phyloP scores from a whole-genome alignment of 148 eudicot species.

The Silene latifolia region DNA sequence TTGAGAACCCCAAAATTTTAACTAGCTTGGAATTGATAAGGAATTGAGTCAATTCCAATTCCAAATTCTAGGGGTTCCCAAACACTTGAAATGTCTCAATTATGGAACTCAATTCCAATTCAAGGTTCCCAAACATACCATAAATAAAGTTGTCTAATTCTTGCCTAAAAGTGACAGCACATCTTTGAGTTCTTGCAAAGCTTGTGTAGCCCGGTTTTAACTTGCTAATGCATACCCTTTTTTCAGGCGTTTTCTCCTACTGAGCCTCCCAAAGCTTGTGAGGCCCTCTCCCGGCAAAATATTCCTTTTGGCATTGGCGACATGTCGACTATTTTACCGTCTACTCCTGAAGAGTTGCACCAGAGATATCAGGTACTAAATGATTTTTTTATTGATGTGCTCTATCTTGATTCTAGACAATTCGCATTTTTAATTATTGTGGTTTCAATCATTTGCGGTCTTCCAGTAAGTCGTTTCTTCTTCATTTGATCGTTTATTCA shows the following conservation, averaged over 20 bases:
- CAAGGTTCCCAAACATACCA: no score
- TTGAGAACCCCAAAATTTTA: no score
- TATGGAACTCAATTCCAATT: no score
- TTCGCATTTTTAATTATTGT: neutral
- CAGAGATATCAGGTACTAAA: constrained; percentile 77
- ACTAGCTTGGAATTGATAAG: no score
- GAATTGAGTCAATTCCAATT: no score
- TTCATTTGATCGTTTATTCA: no score
- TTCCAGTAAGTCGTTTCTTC: no score
- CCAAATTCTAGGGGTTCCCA: no score
- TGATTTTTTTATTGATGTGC: neutral
- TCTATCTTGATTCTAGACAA: no score
- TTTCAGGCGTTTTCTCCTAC: constrained; percentile 80
- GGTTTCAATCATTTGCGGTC: neutral
- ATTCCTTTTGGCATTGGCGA: constrained; percentile 61
- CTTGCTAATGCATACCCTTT: constrained; percentile 17
- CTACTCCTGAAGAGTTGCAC: constrained; percentile 59
- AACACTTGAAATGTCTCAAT: no score
- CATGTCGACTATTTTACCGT: constrained; percentile 46
- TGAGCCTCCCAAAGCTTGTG: constrained; percentile 81
- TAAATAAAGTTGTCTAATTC: neutral
- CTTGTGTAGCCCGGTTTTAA: neutral
- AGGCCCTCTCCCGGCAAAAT: constrained; percentile 63
- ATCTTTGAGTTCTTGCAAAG: neutral
- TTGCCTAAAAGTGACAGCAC: neutral